These are phyloP conservation scores for Mycena epipterygia DNA, from an alignment of 768 basidiomycete genomes.

Conservation along the genomic window DNA sequence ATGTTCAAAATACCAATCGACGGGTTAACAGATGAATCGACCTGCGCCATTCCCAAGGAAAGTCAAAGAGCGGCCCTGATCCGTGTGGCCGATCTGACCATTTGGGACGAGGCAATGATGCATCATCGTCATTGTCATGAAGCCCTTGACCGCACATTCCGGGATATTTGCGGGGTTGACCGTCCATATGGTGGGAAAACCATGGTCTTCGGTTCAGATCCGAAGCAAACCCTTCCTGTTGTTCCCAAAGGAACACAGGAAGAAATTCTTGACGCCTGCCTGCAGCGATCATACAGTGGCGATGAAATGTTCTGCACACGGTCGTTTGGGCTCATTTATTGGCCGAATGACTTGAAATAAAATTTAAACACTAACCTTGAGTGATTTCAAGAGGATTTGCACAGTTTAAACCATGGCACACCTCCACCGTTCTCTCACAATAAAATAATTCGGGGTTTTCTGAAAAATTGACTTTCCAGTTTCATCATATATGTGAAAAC, in stretches of 20 bases:
- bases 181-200: not conserved
- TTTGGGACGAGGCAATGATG: conserved; percentile 1
- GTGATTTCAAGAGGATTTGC: no score
- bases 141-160: not conserved
- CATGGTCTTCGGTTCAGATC: not conserved
- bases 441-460: no score
- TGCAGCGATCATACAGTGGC: no score
- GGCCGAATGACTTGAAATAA: no score
- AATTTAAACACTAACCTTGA: no score
- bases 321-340: no score
- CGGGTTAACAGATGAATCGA: not conserved
- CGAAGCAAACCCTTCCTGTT: not conserved
- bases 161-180: not conserved
- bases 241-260: conserved; percentile 1
- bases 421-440: no score
- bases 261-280: not conserved
- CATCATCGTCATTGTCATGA: not conserved
- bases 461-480: no score
- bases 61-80: not conserved
- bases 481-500: no score
- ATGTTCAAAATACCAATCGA: conserved; percentile 3
- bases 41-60: not conserved
- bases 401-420: no score
- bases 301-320: no score
- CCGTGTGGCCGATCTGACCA: not conserved